Evolutionary conservation across 495 filamentous ascomycete genomes (phyloP).

Genomic region (Aspergillus funiculosus): DNA sequence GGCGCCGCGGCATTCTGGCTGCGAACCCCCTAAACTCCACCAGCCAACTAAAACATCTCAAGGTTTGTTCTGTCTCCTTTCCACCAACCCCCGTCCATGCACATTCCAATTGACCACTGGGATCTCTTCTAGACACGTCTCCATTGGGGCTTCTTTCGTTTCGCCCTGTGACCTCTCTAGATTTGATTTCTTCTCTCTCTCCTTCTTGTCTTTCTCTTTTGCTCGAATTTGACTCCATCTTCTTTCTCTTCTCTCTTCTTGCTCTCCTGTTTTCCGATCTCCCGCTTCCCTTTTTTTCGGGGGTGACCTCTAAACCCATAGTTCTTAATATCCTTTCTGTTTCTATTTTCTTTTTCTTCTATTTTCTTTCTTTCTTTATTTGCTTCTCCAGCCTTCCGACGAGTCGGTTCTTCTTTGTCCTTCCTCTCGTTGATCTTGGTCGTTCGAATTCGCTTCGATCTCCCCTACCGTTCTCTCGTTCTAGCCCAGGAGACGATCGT

Average conservation of each 20-base stretch:
- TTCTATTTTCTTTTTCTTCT: conserved; percentile 28
- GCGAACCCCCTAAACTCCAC: conserved; percentile 15
- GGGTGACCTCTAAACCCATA: conserved; percentile 29
- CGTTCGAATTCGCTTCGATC: conserved; percentile 23
- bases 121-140: conserved; percentile 27
- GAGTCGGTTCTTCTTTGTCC: conserved; percentile 15
- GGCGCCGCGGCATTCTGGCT: conserved; percentile 29
- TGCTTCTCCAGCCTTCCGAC: conserved; percentile 24
- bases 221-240: conserved; percentile 32
- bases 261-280: conserved; percentile 10
- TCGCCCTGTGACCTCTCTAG: conserved; percentile 10
- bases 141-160: conserved; percentile 18
- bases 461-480: conserved; percentile 64
- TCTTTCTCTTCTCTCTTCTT: conserved; percentile 28
- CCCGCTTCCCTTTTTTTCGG: conserved; percentile 38
- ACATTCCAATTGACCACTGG: conserved; percentile 35
- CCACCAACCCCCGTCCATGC: conserved; percentile 23
- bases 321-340: conserved; percentile 29
- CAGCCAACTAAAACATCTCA: conserved; percentile 21
- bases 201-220: conserved; percentile 19
- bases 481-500: conserved; percentile 61
- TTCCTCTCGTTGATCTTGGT: conserved; percentile 12
- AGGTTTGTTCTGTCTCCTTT: conserved; percentile 24
- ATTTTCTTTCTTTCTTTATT: conserved; percentile 25
- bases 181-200: conserved; percentile 15